Evolutionary conservation across 1,284 basidiomycete genomes (phyloP).

Genomic region (Melanopsichium pennsylvanicum): DNA sequence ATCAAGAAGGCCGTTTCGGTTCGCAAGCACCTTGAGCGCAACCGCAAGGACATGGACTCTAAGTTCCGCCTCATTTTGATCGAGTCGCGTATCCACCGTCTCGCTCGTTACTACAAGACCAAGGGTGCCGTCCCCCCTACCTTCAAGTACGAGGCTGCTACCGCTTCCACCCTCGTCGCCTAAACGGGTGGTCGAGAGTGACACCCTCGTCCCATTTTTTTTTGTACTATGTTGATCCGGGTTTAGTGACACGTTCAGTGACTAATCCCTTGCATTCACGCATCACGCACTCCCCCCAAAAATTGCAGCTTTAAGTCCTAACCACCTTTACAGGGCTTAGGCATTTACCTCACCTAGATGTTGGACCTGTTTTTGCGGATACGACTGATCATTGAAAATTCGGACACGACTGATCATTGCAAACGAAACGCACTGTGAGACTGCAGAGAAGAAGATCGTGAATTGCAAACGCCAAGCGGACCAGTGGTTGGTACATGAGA

Average conservation of each 20-base stretch:
- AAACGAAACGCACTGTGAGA: too few species aligned
- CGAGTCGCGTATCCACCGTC: slow-evolving; percentile 97
- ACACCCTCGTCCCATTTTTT: not conserved
- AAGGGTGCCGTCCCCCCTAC: slow-evolving; percentile 96
- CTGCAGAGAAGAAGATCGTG: not conserved
- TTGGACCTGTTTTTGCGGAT: not conserved
- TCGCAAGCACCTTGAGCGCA: slow-evolving; percentile 97
- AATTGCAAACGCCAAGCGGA: too few species aligned
- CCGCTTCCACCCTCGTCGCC: slow-evolving; percentile 66
- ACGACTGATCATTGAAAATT: not conserved
- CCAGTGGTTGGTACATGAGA: too few species aligned
- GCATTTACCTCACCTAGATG: slow-evolving; percentile 1
- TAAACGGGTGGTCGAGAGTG: slow-evolving; percentile 40
- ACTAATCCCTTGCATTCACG: not conserved
- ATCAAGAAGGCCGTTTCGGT: slow-evolving; percentile 99
- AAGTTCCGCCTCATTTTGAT: slow-evolving; percentile 94
- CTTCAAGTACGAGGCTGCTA: slow-evolving; percentile 74
- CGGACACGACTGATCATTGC: too few species aligned
- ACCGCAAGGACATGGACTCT: slow-evolving; percentile 87
- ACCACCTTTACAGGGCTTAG: slow-evolving; percentile 1
- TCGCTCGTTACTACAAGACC: slow-evolving; percentile 95
- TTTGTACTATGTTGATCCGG: slow-evolving; percentile 24
- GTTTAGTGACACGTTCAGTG: not conserved
- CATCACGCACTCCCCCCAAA: slow-evolving; percentile 12
- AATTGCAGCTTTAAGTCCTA: slow-evolving; percentile 30